Evolutionary conservation across 257 asterid genomes (phyloP).

Genomic region (Solanum medicagineum): DNA sequence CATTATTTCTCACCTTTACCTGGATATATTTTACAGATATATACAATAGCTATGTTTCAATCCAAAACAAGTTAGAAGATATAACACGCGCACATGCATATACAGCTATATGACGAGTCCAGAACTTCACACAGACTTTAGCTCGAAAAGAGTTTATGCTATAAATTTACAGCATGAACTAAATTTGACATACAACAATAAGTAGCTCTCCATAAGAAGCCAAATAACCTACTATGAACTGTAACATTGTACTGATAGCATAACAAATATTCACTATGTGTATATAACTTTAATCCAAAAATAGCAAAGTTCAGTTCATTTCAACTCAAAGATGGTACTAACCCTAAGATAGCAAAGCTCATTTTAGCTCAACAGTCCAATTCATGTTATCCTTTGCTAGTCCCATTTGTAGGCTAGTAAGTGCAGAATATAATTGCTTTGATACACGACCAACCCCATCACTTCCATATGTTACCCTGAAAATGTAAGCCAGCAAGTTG

Average conservation of each 20-base stretch:
- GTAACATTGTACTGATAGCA: neutral
- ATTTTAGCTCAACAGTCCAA: slow-evolving; percentile 65
- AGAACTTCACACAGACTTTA: neutral
- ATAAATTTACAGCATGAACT: neutral
- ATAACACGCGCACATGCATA: neutral
- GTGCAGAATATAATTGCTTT: slow-evolving; percentile 64
- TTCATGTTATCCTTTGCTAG: slow-evolving; percentile 64
- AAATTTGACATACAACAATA: neutral
- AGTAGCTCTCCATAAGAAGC: neutral
- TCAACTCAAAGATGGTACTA: slow-evolving; percentile 28
- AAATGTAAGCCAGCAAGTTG: neutral
- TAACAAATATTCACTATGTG: neutral
- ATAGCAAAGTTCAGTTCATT: slow-evolving; percentile 26
- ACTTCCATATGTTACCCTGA: slow-evolving; percentile 60
- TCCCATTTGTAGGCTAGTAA: slow-evolving; percentile 91
- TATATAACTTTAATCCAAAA: neutral
- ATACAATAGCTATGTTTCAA: neutral
- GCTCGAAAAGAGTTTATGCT: neutral
- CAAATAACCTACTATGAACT: neutral
- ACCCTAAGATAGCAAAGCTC: neutral
- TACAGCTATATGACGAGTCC: neutral
- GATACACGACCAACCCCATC: slow-evolving; percentile 76
- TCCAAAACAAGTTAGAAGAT: neutral
- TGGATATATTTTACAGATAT: neutral
- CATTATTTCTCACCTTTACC: too few species aligned